phyloP scores from a whole-genome alignment of 306 rosid species.

The Phaseolus lunatus region DNA sequence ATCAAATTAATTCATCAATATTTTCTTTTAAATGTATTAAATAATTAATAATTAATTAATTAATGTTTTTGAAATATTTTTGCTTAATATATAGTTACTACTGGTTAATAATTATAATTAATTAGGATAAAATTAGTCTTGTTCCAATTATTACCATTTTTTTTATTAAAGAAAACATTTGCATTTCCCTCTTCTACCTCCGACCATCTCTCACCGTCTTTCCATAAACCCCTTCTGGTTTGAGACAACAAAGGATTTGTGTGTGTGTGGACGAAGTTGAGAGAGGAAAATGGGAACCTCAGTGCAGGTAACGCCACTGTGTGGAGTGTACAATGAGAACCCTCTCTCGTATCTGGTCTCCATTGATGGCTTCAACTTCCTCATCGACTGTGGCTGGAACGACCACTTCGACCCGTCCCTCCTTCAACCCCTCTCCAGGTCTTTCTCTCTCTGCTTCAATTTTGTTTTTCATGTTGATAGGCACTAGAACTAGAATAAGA shows the following conservation, averaged over 20 bases:
- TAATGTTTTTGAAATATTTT: too few species aligned
- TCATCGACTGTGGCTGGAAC: slow-evolving; percentile 95
- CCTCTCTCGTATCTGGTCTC: slow-evolving; percentile 93
- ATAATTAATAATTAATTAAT: too few species aligned
- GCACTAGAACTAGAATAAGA: not conserved
- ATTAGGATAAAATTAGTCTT: too few species aligned
- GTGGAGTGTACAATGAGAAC: slow-evolving; percentile 93
- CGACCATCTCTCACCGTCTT: not conserved
- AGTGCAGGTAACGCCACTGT: slow-evolving; percentile 84
- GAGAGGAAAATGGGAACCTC: slow-evolving; percentile 78
- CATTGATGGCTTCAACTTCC: slow-evolving; percentile 86
- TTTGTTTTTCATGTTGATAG: slow-evolving; percentile 14
- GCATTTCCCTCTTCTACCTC: not conserved
- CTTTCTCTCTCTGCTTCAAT: not conserved
- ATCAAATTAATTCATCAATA: not conserved
- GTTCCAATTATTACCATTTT: not conserved
- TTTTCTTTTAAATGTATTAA: too few species aligned
- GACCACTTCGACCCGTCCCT: slow-evolving; percentile 91
- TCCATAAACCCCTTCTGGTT: not conserved
- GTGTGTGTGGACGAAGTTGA: not conserved
- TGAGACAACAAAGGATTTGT: not conserved
- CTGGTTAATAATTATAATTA: too few species aligned
- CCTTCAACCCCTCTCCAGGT: slow-evolving; percentile 93
- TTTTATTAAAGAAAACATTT: not conserved
- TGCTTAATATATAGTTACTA: too few species aligned